phyloP scores from a whole-genome alignment of 495 filamentous ascomycete species.

The Aspergillus sclerotiicarbonarius region DNA sequence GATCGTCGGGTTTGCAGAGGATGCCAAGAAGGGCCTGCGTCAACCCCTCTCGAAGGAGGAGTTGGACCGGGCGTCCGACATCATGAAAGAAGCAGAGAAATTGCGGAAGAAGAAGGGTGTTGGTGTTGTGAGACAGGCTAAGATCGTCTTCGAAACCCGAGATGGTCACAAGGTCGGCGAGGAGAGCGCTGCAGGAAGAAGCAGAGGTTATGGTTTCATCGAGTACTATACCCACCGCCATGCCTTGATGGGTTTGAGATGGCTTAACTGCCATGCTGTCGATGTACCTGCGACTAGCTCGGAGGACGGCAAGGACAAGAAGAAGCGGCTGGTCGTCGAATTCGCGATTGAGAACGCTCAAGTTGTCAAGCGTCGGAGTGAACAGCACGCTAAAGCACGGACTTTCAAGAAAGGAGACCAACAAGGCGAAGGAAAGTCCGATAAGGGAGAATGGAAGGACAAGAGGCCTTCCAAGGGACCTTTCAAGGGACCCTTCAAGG shows the following conservation, averaged over 20 bases:
- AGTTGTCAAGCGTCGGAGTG: slow-evolving; percentile 75
- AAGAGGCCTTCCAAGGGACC: neutral
- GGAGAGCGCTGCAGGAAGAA: slow-evolving; percentile 69
- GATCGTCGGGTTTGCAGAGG: slow-evolving; percentile 87
- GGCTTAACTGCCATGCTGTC: slow-evolving; percentile 84
- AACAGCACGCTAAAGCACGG: slow-evolving; percentile 62
- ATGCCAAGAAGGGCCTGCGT: slow-evolving; percentile 73
- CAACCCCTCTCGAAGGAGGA: slow-evolving; percentile 85
- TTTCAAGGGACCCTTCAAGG: neutral
- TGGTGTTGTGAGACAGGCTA: slow-evolving; percentile 92
- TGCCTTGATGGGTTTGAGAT: slow-evolving; percentile 92
- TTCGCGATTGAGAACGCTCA: slow-evolving; percentile 99
- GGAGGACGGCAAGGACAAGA: slow-evolving; percentile 54
- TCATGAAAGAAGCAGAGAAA: slow-evolving; percentile 76
- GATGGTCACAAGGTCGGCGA: slow-evolving; percentile 80
- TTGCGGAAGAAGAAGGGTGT: slow-evolving; percentile 77
- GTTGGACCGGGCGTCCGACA: slow-evolving; percentile 67
- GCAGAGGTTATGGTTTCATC: slow-evolving; percentile 93
- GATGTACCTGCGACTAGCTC: slow-evolving; percentile 30
- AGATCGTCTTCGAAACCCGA: slow-evolving; percentile 84
- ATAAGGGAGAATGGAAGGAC: slow-evolving; percentile 26
- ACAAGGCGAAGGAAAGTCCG: slow-evolving; percentile 18
- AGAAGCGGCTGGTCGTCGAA: slow-evolving; percentile 85
- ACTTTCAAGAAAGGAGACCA: slow-evolving; percentile 24
- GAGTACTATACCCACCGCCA: slow-evolving; percentile 93